Base-by-base conservation (phyloP, 768 basidiomycete genomes). In the Lyophyllum semitale region DNA sequence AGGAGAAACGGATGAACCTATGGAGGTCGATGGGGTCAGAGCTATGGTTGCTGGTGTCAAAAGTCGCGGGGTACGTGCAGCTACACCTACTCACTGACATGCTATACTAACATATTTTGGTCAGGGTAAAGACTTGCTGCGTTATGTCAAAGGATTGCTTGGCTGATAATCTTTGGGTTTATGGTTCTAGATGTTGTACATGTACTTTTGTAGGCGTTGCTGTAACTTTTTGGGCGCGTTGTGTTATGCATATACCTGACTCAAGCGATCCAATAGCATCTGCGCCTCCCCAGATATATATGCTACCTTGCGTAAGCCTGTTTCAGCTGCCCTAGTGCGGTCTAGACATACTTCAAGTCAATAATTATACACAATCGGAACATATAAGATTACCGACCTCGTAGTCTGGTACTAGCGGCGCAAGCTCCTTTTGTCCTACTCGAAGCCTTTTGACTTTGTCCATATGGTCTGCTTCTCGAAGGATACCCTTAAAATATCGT, bases 401-500 rank as follows among this genome's bases (percentile, higher is more conserved):
- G 67, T 97, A 97, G 53, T 76, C 73, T 41, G 78, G 71, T 44
- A 73, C 65, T 29, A 93, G 72, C 13, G 77, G 69, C 17, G 73
- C 78, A 4, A 90, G 69, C 22, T 89, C 88, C 49, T 79, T 79
- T 44, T 87, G 85, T 35, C 75, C 68, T 2, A 95, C 76, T 58
- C 82, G 82, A 58, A 91, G 51, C 61, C 85, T 84, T 68, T 87
- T 88, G 18, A 97, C 78, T 59, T 78, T 79, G 4, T 81, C 74
- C 37, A 90, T 71, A 64, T 94, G 93, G 47, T 82, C 84, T 1
- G 88, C 87, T 1, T 79, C 77, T 58, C 81, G 84, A 59, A 97
- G 68, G 83, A 97, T 89, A 4, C 73, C 69, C 69, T 95, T 96
- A 79, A 97, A 97, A 64, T 91, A 85, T 11, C 90, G 82, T 6